Evolutionary conservation across 805 yeast species (phyloP), one percentile per base, ranked within the genome.

Genomic region (Candida sonorensis): DNA sequence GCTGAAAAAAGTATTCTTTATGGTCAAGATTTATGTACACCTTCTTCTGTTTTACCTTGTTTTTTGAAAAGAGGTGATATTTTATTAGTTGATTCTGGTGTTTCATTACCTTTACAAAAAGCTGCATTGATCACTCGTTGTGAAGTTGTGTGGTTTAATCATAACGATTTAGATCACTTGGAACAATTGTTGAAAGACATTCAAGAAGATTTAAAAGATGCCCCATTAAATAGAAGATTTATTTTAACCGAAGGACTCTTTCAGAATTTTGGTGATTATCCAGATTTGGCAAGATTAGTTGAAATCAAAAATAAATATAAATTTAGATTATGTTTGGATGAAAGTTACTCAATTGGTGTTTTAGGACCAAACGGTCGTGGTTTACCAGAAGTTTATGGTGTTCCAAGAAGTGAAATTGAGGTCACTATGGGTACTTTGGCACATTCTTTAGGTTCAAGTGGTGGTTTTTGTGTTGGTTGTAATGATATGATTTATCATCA

Each of bases 31-130:
- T 79, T 83, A 46, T 75, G 81, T 43, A 82, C 95, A 25, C 77
- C 90, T 10, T 75, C 88, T 10, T 81, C 95, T 10, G 94, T 90
- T 10, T 66, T 92, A 34, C 95, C 97, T 6, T 87, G 96, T 30
- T 92, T 92, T 57, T 69, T 90, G 44, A 92, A 92, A 56, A 79
- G 98, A 60, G 97, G 97, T 44, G 98, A 92, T 57, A 69, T 84
- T 41, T 77, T 87, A 41, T 77, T 92, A 33, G 95, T 85, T 16
- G 98, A 92, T 59, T 70, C 81, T 31, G 81, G 81, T 19, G 77
- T 80, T 23, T 75, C 72, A 43, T 54, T 90, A 35, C 73, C 90
- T 5, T 63, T 87, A 36, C 97, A 90, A 62, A 90, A 87, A 54
- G 97, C 96, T 5, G 69, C 86, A 40, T 71, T 79, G 45, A 74